Evolutionary conservation across 768 basidiomycete species (phyloP), one percentile per base, ranked within the genome.

Genomic region (Naganishia onofrii): DNA sequence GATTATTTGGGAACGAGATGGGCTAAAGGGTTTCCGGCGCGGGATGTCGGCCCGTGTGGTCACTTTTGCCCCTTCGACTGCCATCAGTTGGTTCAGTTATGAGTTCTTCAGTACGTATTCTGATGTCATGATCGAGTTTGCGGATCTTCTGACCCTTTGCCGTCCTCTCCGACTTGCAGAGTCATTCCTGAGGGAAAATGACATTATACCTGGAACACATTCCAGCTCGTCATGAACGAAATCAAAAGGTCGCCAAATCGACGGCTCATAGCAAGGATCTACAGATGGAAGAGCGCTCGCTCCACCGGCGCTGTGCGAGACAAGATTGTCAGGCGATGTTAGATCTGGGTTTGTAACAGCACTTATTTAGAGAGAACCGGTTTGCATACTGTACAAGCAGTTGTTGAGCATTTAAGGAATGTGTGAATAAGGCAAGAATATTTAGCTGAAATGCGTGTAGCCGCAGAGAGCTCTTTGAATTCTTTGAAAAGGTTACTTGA

Each of bases 11-110:
- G 82, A 81, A 75, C 84, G 90, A 74, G 91, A 98, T 71, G 95
- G 96, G 7, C 54, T 89, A 29, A 89, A 84, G 77, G 96, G 96
- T 0, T 92, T 98, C 76, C 84, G 85, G 66, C 85, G 96, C 74
- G 96, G 96, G 29, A 83, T 98, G 75, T 85, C 92, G 66, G 96
- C 96, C 8, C 87, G 96, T 55, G 88, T 99, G 64, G 83, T 98
- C 81, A 95, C 94, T 29, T 91, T 90, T 76, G 91, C 97, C 88
- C 96, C 96, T 7, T 93, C 91, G 78, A 96, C 95, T 66, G 96
- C 96, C 12, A 84, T 99, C 58, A 95, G 91, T 82, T 99, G 95
- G 96, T 84, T 94, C 79, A 94, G 93, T 66, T 94, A 97, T 77
- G 94, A 97, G 82, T 96, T 95, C 83, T 96, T 96, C 86, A 96